Percentiles rank a stretch among this genome's conserved stretches.
Conservation (phyloP, 2,329 filamentous ascomycete genomes). For the Triangularia setosa region DNA sequence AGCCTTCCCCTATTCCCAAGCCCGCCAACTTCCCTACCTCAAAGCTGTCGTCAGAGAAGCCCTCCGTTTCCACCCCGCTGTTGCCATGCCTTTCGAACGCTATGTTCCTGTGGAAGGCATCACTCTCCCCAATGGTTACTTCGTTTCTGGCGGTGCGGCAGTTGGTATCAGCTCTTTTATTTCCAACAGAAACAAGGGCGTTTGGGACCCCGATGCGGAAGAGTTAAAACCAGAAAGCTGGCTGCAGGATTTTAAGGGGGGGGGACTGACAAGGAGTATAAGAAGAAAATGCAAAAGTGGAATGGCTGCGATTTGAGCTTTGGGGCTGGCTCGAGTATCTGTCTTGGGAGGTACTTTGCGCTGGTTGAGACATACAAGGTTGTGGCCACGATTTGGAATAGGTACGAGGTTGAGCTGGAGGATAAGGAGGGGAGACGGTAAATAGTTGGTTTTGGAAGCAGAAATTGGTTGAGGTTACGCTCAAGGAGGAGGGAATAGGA, state of each 20-base stretch:
- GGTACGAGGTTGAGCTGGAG: constrained; percentile 29
- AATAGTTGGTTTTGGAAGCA: constrained; percentile 16
- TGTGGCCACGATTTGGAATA: constrained; percentile 42
- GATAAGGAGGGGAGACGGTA: constrained; percentile 13
- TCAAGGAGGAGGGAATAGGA: neutral
- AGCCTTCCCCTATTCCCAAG: constrained; percentile 20
- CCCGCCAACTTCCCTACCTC: constrained; percentile 34
- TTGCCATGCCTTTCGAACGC: constrained; percentile 27
- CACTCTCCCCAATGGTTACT: constrained; percentile 18
- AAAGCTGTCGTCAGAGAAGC: constrained; percentile 37
- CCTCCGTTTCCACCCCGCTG: constrained; percentile 39
- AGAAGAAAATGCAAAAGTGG: constrained; percentile 33
- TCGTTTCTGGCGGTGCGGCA: constrained; percentile 17
- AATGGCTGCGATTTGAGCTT: constrained; percentile 35
- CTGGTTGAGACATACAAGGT: constrained; percentile 34
- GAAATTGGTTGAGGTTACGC: constrained; percentile 6
- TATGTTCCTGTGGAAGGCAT: constrained; percentile 24
- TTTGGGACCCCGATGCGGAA: constrained; percentile 43
- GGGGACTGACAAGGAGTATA: constrained; percentile 10
- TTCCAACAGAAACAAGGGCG: constrained; percentile 32
- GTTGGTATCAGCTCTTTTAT: constrained; percentile 38
- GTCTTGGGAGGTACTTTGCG: constrained; percentile 34
- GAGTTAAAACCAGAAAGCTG: constrained; percentile 45
- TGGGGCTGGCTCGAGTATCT: constrained; percentile 33
- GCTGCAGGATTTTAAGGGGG: constrained; percentile 30